Percentiles rank a stretch among this genome's conserved stretches.
These are phyloP conservation scores for Neonectria sp. DNA, from an alignment of 2,329 filamentous ascomycete species.

Conservation along the genomic window DNA sequence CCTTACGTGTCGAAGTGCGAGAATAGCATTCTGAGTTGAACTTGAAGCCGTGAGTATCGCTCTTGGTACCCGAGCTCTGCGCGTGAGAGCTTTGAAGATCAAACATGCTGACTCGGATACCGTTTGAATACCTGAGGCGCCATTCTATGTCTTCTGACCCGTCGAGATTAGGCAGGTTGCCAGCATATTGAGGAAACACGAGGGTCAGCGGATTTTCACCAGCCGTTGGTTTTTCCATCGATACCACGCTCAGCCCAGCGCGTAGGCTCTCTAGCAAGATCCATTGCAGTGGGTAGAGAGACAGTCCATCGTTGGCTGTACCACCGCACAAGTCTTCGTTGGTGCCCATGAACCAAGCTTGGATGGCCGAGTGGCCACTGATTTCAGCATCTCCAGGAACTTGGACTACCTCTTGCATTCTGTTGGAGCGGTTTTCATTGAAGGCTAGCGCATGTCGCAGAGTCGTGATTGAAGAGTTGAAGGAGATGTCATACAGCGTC, in stretches of 20 bases:
- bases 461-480: conserved; percentile 34
- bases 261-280: conserved; percentile 43
- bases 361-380: conserved; percentile 33
- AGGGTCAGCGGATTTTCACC: conserved; percentile 33
- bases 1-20: conserved; percentile 32
- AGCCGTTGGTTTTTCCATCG: conserved; percentile 12
- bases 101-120: conserved; percentile 43
- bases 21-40: conserved; percentile 38
- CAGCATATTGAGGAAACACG: conserved; percentile 44
- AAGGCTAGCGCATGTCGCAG: conserved; percentile 43
- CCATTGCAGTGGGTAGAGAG: conserved; percentile 44
- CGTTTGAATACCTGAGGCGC: conserved; percentile 40
- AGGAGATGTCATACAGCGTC: conserved; percentile 37
- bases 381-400: conserved; percentile 29
- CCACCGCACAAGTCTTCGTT: conserved; percentile 43
- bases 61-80: conserved; percentile 14
- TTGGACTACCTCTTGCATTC: conserved; percentile 17
- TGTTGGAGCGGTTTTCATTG: conserved; percentile 39
- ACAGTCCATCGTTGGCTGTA: conserved; percentile 39
- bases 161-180: conserved; percentile 38
- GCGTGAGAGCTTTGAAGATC: conserved; percentile 41
- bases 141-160: conserved; percentile 47
- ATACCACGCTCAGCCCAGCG: conserved; percentile 28
- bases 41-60: conserved; percentile 36
- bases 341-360: conserved; percentile 46